Percentiles rank a stretch among this genome's conserved stretches.
Conservation (phyloP, 1,284 basidiomycete species). For the Leccinum subrobustum region DNA sequence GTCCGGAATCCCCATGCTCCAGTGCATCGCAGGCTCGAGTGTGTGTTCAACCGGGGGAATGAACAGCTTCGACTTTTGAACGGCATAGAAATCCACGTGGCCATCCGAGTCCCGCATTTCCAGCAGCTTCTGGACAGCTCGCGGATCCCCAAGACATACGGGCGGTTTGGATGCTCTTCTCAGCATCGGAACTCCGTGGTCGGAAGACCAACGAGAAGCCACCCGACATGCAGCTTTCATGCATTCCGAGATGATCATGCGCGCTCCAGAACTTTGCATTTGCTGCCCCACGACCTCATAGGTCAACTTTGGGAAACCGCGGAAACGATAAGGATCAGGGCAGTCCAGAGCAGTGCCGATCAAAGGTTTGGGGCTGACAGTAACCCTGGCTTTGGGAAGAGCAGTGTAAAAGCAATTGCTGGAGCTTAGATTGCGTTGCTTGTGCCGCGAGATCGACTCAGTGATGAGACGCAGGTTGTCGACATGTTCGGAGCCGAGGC, state of each 20-base stretch:
- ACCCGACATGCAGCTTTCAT: constrained; percentile 85
- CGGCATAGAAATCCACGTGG: constrained; percentile 39
- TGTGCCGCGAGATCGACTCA: constrained; percentile 24
- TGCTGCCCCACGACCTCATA: constrained; percentile 41
- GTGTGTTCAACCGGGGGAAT: constrained; percentile 45
- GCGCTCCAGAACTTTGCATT: constrained; percentile 41
- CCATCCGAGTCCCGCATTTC: constrained; percentile 43
- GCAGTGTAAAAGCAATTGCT: constrained; percentile 29
- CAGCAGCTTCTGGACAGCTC: constrained; percentile 38
- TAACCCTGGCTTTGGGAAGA: constrained; percentile 26
- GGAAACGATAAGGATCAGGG: constrained; percentile 42
- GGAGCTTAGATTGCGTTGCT: constrained; percentile 19
- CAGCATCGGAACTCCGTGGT: constrained; percentile 63
- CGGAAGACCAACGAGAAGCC: constrained; percentile 70
- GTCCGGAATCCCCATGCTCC: constrained; percentile 64
- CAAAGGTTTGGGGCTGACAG: constrained; percentile 30
- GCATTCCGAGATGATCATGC: constrained; percentile 69
- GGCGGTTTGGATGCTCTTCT: constrained; percentile 56
- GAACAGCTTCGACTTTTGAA: constrained; percentile 35
- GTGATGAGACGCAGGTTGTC: constrained; percentile 24
- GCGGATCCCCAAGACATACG: constrained; percentile 31
- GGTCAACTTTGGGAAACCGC: constrained; percentile 56
- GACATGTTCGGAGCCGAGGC: constrained; percentile 42
- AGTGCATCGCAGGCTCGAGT: constrained; percentile 63
- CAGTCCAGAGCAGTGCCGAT: constrained; percentile 28